phyloP scores from a whole-genome alignment of 345 rosid genomes.

The Citrus unshiu region DNA sequence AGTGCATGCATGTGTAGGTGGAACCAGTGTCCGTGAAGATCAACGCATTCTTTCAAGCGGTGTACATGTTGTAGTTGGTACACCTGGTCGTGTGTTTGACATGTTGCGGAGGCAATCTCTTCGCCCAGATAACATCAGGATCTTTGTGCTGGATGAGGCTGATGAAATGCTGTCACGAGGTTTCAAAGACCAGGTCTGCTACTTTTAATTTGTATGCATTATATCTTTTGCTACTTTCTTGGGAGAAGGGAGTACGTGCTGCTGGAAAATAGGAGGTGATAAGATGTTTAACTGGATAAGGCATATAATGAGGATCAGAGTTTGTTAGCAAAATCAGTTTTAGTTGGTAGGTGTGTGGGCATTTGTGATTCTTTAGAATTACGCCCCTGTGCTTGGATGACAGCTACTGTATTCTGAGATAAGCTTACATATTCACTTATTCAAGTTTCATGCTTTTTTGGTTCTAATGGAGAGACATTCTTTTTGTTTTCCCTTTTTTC shows the following conservation, averaged over 20 bases:
- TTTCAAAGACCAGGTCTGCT: slow-evolving; percentile 72
- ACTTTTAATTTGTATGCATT: neutral
- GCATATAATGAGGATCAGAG: neutral
- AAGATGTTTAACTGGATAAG: neutral
- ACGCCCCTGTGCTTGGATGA: too few relatives aligned
- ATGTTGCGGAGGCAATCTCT: slow-evolving; percentile 78
- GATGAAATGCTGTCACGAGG: slow-evolving; percentile 90
- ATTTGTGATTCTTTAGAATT: too few relatives aligned
- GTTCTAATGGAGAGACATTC: neutral
- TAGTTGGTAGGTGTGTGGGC: neutral
- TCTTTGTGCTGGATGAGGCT: slow-evolving; percentile 78
- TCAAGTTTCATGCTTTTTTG: neutral
- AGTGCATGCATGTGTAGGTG: slow-evolving; percentile 87
- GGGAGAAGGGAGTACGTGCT: neutral
- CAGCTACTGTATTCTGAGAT: neutral
- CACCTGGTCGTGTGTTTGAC: slow-evolving; percentile 85
- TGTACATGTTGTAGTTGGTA: slow-evolving; percentile 79
- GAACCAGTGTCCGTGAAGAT: slow-evolving; percentile 81
- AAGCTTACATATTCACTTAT: neutral
- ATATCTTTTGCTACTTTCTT: neutral
- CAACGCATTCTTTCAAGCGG: slow-evolving; percentile 75
- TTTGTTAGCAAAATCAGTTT: neutral
- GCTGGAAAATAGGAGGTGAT: neutral
- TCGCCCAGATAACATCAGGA: slow-evolving; percentile 59
- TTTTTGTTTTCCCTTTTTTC: neutral